Evolutionary conservation across 768 basidiomycete species (phyloP), one percentile per base, ranked within the genome.

Genomic region (Tylopilus sp.): DNA sequence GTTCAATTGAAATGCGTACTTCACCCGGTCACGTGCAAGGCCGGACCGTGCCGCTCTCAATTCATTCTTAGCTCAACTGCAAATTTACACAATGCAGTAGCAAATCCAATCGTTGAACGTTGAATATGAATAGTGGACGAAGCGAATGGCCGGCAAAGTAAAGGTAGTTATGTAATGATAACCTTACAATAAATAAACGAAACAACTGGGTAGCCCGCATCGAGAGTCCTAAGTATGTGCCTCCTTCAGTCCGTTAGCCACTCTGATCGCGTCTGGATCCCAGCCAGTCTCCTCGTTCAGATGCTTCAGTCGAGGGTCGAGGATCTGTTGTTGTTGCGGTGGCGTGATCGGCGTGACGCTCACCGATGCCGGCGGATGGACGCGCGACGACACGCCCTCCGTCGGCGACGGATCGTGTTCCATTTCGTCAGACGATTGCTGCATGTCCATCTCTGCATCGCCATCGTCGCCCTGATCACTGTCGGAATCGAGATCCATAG

Each of bases 401-500:
- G 67, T 71, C 17, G 68, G 69, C 6, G 69, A 70, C 13, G 64
- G 64, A 55, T 62, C 64, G 33, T 63, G 53, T 4, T 66, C 58
- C 42, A 35, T 47, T 39, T 67, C 63, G 51, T 71, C 55, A 3
- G 64, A 53, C 40, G 71, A 69, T 18, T 64, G 66, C 25, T 64
- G 64, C 21, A 45, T 18, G 28, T 51, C 42, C 42, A 55, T 50
- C 20, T 61, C 64, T 12, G 47, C 60, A n/a, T 60, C 52, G 20
- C 23, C 48, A 21, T 51, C 53, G 0, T 36, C 40, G 0, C 9
- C 39, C 18, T 17, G 52, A 8, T 71, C 73, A 25, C 66, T 70
- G 8, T 66, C 69, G 3, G 71, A 69, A 1, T 67, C 75, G 49
- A 78, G 67, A 51, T 74, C 76, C 73, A 77, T 76, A 3, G 70